phyloP scores from a whole-genome alignment of 371 early-diverging fungal genomes.

The Phascolomyces articulosus region DNA sequence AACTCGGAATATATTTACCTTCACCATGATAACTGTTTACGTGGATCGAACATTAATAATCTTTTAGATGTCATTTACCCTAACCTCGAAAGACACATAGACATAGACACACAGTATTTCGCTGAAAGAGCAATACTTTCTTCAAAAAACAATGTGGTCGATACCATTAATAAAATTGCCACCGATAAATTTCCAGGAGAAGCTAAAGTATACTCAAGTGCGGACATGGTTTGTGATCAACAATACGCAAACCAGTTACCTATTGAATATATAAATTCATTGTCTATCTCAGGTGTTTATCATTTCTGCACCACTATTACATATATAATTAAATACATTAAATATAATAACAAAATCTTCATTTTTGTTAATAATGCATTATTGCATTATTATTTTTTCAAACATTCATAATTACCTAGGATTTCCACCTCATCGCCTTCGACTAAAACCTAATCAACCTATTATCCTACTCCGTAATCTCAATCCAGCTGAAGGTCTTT shows the following conservation, averaged over 20 bases:
- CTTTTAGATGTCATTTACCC: background rate
- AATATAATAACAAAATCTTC: too few species aligned
- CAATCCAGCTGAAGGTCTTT: conserved; percentile 21
- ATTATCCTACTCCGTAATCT: conserved; percentile 34
- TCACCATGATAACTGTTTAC: too few species aligned
- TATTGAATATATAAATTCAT: background rate
- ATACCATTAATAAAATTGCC: background rate
- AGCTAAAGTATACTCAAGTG: background rate
- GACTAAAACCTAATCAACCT: conserved; percentile 24
- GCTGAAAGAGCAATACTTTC: background rate
- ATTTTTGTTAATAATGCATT: background rate
- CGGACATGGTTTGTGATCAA: background rate
- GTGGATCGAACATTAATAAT: too few species aligned
- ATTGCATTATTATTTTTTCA: background rate
- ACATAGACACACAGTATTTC: background rate
- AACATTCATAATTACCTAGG: conserved; percentile 5
- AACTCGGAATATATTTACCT: too few species aligned
- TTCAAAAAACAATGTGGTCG: background rate
- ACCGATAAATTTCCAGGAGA: conserved; percentile 3
- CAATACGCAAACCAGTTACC: background rate
- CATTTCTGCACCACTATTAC: too few species aligned
- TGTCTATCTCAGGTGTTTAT: background rate
- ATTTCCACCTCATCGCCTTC: conserved; percentile 17
- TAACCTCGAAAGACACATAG: background rate
- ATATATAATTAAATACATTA: too few species aligned